Conservation (phyloP, 345 rosid species). For the Rhodamnia argentea region DNA sequence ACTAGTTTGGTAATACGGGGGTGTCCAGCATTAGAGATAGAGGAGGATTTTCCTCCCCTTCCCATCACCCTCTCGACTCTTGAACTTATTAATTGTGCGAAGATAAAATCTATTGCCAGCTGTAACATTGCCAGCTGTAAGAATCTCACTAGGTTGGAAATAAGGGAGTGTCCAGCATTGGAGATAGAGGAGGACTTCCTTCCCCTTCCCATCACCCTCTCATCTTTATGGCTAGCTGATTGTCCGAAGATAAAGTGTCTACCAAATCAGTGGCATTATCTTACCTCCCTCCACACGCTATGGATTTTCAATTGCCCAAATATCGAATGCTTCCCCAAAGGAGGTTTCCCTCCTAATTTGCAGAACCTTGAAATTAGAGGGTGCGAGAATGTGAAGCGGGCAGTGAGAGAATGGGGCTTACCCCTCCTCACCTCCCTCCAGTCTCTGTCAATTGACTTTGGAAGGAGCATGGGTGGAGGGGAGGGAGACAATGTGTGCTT, state of each 20-base stretch:
- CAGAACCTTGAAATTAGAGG: fast-evolving
- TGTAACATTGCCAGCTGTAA: neutral
- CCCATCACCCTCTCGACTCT: neutral
- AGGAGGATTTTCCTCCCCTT: neutral
- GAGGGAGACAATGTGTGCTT: neutral
- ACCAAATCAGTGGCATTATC: neutral
- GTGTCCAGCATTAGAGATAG: neutral
- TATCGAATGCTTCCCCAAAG: neutral
- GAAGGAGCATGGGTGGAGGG: neutral
- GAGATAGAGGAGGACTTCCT: neutral
- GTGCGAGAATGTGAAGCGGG: neutral
- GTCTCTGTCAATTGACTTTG: fast-evolving
- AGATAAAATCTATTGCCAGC: neutral
- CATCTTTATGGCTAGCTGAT: fast-evolving
- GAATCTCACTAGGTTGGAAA: fast-evolving
- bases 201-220: neutral
- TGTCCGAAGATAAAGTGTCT: neutral
- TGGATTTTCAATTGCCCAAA: fast-evolving
- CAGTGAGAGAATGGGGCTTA: neutral
- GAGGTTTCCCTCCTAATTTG: neutral
- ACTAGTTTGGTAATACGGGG: fast-evolving
- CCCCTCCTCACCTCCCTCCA: neutral
- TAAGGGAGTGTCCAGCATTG: fast-evolving
- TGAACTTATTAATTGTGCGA: fast-evolving
- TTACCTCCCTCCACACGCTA: neutral